These are phyloP conservation scores for Cordia subcordata DNA, from an alignment of 257 asterid genomes.

Conservation along the genomic window DNA sequence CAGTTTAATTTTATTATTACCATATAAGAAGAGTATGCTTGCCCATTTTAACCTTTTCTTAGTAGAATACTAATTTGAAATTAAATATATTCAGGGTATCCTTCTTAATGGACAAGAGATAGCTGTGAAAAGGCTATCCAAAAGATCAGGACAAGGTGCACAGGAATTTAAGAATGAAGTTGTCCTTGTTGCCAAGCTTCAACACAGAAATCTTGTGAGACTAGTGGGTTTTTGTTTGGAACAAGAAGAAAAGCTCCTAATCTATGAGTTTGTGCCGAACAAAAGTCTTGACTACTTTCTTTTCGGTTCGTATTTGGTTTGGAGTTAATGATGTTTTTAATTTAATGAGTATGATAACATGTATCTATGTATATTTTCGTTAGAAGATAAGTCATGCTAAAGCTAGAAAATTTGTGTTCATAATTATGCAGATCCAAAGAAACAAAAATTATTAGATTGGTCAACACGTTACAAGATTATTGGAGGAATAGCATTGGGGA, in stretches of 20 bases:
- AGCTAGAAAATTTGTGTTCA: neutral
- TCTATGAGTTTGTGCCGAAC: conserved; percentile 27
- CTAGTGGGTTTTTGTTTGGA: conserved; percentile 25
- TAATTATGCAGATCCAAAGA: conserved; percentile 14
- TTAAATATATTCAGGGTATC: conserved; percentile 15
- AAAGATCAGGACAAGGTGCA: conserved; percentile 16
- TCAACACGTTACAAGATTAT: conserved; percentile 21
- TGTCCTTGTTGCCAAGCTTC: conserved; percentile 18
- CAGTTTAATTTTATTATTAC: neutral
- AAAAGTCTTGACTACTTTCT: conserved; percentile 24
- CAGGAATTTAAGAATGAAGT: conserved; percentile 22
- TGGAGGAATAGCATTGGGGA: conserved; percentile 21
- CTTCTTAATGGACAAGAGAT: conserved; percentile 18
- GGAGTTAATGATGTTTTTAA: neutral
- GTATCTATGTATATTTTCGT: neutral
- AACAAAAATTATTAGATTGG: conserved; percentile 21
- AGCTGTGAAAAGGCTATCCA: conserved; percentile 30
- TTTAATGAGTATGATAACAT: neutral
- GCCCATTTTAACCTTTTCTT: neutral
- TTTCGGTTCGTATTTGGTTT: conserved; percentile 15
- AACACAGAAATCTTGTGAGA: conserved; percentile 29
- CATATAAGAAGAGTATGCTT: neutral
- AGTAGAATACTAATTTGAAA: neutral
- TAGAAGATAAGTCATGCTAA: neutral
- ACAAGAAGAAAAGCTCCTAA: conserved; percentile 21